Percentiles rank a stretch among this genome's conserved stretches.
These are phyloP conservation scores for Trichoderma sp. DNA, from an alignment of 2,329 filamentous ascomycete genomes.

Conservation along the genomic window DNA sequence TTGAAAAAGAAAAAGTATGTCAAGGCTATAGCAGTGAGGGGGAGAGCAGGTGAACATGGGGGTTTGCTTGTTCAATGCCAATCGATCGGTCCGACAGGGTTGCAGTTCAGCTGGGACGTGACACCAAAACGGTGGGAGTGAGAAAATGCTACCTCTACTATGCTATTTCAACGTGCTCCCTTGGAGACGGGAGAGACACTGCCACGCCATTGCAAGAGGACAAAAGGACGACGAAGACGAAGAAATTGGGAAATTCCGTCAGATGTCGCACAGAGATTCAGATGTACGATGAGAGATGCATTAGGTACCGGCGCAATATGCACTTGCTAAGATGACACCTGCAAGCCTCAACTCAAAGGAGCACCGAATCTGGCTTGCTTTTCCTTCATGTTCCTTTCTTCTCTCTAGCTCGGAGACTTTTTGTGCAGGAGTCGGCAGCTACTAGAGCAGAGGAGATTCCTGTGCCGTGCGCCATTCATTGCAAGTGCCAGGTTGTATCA, in stretches of 20 bases:
- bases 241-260: not conserved
- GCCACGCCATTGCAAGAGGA: not conserved
- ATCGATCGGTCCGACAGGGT: not conserved
- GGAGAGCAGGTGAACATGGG: not conserved
- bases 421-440: not conserved
- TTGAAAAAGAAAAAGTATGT: not conserved
- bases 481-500: not conserved
- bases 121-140: not conserved
- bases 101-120: conserved; percentile 12
- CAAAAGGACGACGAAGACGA: not conserved
- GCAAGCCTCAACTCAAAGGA: not conserved
- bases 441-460: not conserved
- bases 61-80: not conserved
- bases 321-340: conserved; percentile 1
- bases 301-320: not conserved
- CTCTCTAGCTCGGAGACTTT: not conserved
- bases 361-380: not conserved
- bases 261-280: not conserved
- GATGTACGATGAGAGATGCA: not conserved
- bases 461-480: not conserved
- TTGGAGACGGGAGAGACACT: not conserved
- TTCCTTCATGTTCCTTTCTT: not conserved
- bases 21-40: not conserved
- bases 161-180: too few relatives aligned
- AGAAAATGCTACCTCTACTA: not conserved